Evolutionary conservation across 164 flowering plant genomes (phyloP).

Genomic region (Macadamia tetraphylla): DNA sequence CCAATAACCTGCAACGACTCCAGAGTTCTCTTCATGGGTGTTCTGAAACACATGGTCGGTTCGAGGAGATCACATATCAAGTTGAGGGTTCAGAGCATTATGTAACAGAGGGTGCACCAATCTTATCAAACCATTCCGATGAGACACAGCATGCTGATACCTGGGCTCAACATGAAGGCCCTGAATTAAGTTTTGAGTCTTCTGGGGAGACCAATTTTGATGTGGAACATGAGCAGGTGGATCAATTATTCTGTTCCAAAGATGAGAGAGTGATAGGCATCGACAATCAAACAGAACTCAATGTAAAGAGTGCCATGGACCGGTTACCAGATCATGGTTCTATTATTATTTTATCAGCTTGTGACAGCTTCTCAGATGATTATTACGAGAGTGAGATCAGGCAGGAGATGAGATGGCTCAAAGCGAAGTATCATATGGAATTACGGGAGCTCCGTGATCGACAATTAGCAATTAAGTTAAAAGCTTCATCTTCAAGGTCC

Average conservation of each 20-base stretch:
- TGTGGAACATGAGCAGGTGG: constrained; percentile 19
- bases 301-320: constrained; percentile 19
- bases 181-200: constrained; percentile 41
- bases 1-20: constrained; percentile 24
- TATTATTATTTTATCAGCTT: not conserved
- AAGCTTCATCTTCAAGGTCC: constrained; percentile 6
- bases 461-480: constrained; percentile 29
- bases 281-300: constrained; percentile 16
- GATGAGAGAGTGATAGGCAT: constrained; percentile 21
- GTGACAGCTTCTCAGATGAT: constrained; percentile 17
- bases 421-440: constrained; percentile 73
- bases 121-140: constrained; percentile 26
- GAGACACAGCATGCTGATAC: constrained; percentile 22
- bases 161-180: constrained; percentile 43
- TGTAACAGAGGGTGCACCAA: constrained; percentile 30
- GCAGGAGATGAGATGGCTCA: constrained; percentile 80
- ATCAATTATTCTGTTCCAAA: constrained; percentile 8
- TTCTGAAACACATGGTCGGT: constrained; percentile 73
- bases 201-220: constrained; percentile 40
- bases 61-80: constrained; percentile 67
- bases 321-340: not conserved
- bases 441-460: constrained; percentile 46
- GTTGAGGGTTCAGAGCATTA: constrained; percentile 46
- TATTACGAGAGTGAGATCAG: constrained; percentile 57
- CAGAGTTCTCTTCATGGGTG: constrained; percentile 46